Base-by-base conservation (phyloP, 768 basidiomycete genomes). In the Serendipita indica region DNA sequence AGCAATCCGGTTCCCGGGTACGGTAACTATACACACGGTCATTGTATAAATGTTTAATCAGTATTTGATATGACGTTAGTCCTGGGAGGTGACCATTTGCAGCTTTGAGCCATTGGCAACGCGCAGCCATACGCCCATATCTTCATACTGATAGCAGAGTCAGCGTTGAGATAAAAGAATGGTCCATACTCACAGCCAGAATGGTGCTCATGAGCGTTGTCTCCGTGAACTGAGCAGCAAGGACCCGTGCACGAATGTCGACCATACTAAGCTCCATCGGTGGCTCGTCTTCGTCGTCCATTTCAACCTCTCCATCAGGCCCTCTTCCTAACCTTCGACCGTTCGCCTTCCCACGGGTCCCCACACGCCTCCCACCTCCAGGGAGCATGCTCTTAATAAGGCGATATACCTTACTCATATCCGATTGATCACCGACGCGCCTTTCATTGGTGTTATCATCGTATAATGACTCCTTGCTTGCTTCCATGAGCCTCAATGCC, bases 401-500 rank as follows among this genome's bases (percentile, higher is more conserved):
- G 33, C 92, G 77, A 72, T 85, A 93, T 68, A 98, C 89, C 71
- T 87, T 83, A 68, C 84, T 88, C 60, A 81, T 75, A 56, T 79
- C 75, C 20, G 92, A 89, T 63, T 80, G 79, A 67, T 99, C 94
- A 3, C 75, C 74, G 33, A 85, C 84, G 28, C 73, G 72, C 5
- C 69, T 71, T 33, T 81, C 84, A 41, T 77, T 76, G 39, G 85
- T 84, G 18, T 81, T 79, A 10, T 89, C 89, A 43, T 93, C 89
- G 58, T 82, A 76, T 64, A 99, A 72, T 66, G 84, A 89, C 66
- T 89, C 86, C 70, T 98, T 99, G 72, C 87, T 90, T 64, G 88
- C 90, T 60, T 92, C 90, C 93, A 99, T 98, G 61, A 99, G 74
- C 35, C 96, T 83, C 62, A 99, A 74, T 1, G 96, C 96, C 71